phyloP scores from a whole-genome alignment of 768 basidiomycete genomes.

The Agaricus sinodeliciosus region DNA sequence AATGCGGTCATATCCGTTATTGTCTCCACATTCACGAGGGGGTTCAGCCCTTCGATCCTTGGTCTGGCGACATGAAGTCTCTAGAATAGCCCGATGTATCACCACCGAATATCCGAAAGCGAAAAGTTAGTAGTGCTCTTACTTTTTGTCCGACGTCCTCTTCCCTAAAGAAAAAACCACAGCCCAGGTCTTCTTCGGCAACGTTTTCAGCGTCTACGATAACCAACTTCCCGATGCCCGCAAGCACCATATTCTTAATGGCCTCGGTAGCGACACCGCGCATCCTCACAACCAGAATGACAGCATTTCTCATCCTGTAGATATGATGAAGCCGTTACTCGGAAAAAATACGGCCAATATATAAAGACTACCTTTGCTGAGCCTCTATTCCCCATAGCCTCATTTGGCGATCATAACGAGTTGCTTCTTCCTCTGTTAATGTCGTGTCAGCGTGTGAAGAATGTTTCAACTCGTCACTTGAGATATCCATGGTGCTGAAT shows the following conservation, averaged over 20 bases:
- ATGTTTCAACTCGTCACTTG: neutral
- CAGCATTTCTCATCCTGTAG: conserved; percentile 87
- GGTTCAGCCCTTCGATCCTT: conserved; percentile 86
- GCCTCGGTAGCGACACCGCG: conserved; percentile 86
- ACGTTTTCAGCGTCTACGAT: conserved; percentile 78
- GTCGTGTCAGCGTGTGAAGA: neutral
- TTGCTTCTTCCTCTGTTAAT: conserved; percentile 65
- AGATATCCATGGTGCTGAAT: neutral
- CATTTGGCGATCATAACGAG: conserved; percentile 95
- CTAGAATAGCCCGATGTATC: conserved; percentile 44
- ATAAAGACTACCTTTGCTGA: conserved; percentile 69
- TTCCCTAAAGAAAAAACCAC: conserved; percentile 91
- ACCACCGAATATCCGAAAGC: conserved; percentile 30
- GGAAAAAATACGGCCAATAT: conserved; percentile 5
- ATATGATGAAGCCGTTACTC: neutral
- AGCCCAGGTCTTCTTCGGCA: conserved; percentile 78
- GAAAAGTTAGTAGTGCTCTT: conserved; percentile 19
- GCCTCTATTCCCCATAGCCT: conserved; percentile 97
- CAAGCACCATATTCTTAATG: conserved; percentile 96
- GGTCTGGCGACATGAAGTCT: conserved; percentile 79
- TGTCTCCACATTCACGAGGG: conserved; percentile 78
- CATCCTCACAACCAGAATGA: conserved; percentile 75
- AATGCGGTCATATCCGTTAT: conserved; percentile 43
- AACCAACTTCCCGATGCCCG: conserved; percentile 88
- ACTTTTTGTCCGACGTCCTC: conserved; percentile 91